Conservation (phyloP, 2,329 filamentous ascomycete genomes). For the Alternaria alternata region DNA sequence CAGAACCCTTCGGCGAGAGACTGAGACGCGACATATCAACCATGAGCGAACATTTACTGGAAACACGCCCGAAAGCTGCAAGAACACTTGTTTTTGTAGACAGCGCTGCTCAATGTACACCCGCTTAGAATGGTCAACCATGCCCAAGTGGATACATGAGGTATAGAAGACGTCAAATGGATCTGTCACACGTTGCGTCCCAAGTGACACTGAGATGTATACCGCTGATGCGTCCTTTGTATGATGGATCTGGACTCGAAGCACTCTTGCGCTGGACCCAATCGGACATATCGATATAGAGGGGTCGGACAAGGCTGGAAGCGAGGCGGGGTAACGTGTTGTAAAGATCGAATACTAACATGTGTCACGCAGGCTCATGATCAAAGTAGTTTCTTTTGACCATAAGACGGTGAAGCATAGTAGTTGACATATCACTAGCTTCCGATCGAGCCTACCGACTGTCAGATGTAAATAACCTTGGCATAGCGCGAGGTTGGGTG, state of each 20-base stretch:
- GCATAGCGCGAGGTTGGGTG: conserved; percentile 24
- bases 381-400: not conserved
- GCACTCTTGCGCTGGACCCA: not conserved
- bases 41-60: not conserved
- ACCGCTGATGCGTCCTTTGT: not conserved
- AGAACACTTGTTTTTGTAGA: not conserved
- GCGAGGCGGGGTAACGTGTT: conserved; percentile 14
- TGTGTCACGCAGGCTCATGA: conserved; percentile 2
- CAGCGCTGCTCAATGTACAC: not conserved
- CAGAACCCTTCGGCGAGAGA: not conserved
- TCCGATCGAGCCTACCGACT: conserved; percentile 11
- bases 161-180: not conserved
- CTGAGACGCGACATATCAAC: not conserved
- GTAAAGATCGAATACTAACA: not conserved
- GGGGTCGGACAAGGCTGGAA: conserved; percentile 9
- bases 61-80: not conserved
- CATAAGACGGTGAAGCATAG: conserved; percentile 8
- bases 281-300: conserved; percentile 3
- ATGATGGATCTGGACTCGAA: not conserved
- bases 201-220: not conserved
- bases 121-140: not conserved
- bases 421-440: not conserved
- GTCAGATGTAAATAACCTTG: conserved; percentile 12
- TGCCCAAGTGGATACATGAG: not conserved
- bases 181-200: not conserved